Evolutionary conservation across 805 yeast species (phyloP), one percentile per base, ranked within the genome.

Genomic region (Nadsonia fulvescens): DNA sequence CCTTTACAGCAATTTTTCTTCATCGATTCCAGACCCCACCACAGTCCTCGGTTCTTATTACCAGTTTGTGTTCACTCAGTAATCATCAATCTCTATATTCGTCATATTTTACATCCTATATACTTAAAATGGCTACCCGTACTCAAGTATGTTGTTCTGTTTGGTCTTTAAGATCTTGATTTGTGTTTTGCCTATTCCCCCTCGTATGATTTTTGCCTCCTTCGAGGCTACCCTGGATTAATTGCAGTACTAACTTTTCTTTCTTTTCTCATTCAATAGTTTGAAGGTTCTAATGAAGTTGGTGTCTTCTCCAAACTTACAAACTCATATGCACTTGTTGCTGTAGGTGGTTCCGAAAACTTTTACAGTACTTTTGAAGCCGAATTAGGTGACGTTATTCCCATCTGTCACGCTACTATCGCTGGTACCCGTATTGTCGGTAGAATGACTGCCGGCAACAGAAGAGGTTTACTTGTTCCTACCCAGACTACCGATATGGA

Each of bases 351-450:
- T 15, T 82, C 95, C 22, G 76, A 70, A 47, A 70, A 70, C 49
- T 70, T 70, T 32, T 56, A 54, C 48, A 82, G 95, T 31, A 93
- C 95, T 15, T 86, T 89, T 49, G 98, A 89, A 61, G 93, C 94
- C 28, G 94, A 89, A 54, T 61, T 91, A 37, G 95, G 95, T 34
- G 96, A 83, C 54, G 82, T 81, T 28, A 70, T 89, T 36, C 99
- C 99, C 28, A 79, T 89, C 44, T 89, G 79, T 36, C 94, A 89
- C 49, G 81, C 96, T 29, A 89, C 98, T 32, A 89, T 89, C 43
- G 95, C 95, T 16, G 98, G 98, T 42, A 83, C 93, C 44, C 74
- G 98, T 57, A 89, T 89, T 38, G 75, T 89, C 34, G 99, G 99
- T 45, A 69, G 98, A 54, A 76, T 89, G 91, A 77, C 94, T 21